A percentile compares a stretch with the other conserved stretches of the same genome.
phyloP scores from a whole-genome alignment of 2,329 filamentous ascomycete species.

The Aureobasidium sp. region DNA sequence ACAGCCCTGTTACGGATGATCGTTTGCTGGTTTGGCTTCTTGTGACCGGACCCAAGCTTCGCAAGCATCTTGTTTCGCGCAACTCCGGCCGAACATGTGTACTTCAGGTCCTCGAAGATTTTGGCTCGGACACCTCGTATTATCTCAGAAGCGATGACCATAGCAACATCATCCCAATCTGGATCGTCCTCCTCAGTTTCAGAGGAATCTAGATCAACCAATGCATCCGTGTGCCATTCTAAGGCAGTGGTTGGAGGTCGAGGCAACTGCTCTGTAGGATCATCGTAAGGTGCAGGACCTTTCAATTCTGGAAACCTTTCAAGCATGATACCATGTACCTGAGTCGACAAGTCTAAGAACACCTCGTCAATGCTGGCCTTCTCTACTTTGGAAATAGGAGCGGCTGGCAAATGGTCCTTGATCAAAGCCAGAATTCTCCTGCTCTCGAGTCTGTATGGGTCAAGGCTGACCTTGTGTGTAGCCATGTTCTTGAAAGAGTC shows the following conservation, averaged over 20 bases:
- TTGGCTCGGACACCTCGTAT: constrained; percentile 65
- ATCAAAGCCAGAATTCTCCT: constrained; percentile 73
- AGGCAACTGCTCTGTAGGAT: constrained; percentile 64
- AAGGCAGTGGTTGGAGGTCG: constrained; percentile 64
- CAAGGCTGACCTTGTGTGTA: constrained; percentile 87
- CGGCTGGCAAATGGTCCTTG: constrained; percentile 60
- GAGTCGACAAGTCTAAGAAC: constrained; percentile 82
- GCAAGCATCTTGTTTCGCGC: constrained; percentile 91
- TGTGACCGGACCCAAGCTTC: constrained; percentile 83
- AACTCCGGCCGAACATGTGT: constrained; percentile 87
- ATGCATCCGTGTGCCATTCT: constrained; percentile 76
- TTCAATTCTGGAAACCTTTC: constrained; percentile 68
- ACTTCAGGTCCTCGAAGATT: constrained; percentile 64
- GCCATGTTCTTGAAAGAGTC: constrained; percentile 73
- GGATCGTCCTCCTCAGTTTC: constrained; percentile 72
- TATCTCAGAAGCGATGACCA: constrained; percentile 83
- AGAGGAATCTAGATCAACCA: constrained; percentile 66
- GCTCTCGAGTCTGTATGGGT: constrained; percentile 82
- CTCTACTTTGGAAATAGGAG: constrained; percentile 65
- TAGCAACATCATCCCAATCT: constrained; percentile 93
- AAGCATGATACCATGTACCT: constrained; percentile 69
- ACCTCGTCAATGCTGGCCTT: constrained; percentile 96
- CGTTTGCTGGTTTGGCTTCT: constrained; percentile 91
- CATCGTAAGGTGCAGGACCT: constrained; percentile 63
- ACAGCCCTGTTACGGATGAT: constrained; percentile 83